phyloP scores from a whole-genome alignment of 2,329 filamentous ascomycete genomes.

The Talaromyces sp. region DNA sequence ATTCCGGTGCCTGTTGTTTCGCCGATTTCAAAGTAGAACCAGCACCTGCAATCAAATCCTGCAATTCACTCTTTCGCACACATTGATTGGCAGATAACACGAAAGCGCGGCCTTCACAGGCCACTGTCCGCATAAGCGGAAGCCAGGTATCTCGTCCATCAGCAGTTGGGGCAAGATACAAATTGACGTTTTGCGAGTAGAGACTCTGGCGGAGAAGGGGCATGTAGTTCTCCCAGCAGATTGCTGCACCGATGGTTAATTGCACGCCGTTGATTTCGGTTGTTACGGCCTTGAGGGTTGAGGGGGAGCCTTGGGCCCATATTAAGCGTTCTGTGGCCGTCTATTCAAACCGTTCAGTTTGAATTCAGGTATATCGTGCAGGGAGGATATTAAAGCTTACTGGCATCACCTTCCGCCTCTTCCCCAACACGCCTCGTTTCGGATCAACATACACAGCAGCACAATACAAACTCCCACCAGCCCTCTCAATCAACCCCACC shows the following conservation, averaged over 20 bases:
- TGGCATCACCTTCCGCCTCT: conserved; percentile 88
- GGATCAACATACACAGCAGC: conserved; percentile 78
- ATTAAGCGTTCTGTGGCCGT: conserved; percentile 77
- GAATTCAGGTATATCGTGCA: background rate
- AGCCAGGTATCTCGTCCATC: conserved; percentile 81
- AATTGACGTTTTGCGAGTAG: conserved; percentile 84
- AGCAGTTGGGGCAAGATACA: conserved; percentile 86
- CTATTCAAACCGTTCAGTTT: conserved; percentile 28
- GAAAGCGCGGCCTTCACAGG: conserved; percentile 75
- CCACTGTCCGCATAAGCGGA: conserved; percentile 73
- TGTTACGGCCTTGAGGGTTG: conserved; percentile 71
- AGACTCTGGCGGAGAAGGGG: conserved; percentile 75
- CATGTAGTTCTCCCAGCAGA: conserved; percentile 98
- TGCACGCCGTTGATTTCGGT: conserved; percentile 73
- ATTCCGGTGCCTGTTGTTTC: too few relatives aligned
- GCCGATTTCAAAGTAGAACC: background rate
- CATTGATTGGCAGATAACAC: conserved; percentile 85
- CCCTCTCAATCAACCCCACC: conserved; percentile 71
- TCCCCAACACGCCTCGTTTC: conserved; percentile 65
- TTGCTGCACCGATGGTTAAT: conserved; percentile 76
- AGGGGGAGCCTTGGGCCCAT: conserved; percentile 80
- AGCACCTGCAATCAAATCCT: conserved; percentile 48
- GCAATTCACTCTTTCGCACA: conserved; percentile 55
- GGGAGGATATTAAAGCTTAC: conserved; percentile 50
- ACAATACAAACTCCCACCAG: conserved; percentile 80